A percentile compares a stretch with the other conserved stretches of the same genome.
These are phyloP conservation scores for Histomonas meleagridis DNA, from an alignment of 208 protist species.

Conservation along the genomic window DNA sequence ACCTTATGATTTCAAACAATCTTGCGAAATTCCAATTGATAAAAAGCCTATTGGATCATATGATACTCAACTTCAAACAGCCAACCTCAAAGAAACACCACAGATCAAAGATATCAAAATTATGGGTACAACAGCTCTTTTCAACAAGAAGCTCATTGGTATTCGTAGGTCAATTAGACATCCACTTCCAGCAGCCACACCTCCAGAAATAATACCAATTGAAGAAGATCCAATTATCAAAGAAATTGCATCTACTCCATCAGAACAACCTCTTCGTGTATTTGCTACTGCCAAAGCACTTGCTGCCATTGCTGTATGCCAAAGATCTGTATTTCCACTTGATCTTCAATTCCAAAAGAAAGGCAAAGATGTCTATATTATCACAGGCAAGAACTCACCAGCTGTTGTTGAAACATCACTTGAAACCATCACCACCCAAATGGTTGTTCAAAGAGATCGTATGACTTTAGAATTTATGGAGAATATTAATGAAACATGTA, in stretches of 20 bases:
- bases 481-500: neutral
- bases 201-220: neutral
- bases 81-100: neutral
- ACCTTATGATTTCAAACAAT: conserved; percentile 15
- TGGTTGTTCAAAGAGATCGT: neutral
- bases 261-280: neutral
- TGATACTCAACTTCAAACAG: neutral
- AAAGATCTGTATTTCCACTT: neutral
- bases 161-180: neutral
- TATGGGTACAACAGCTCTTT: neutral
- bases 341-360: neutral
- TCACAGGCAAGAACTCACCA: neutral
- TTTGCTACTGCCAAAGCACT: neutral
- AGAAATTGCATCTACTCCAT: neutral
- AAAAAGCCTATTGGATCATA: neutral
- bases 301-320: neutral
- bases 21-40: neutral
- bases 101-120: neutral
- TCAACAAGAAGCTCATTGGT: neutral
- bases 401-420: neutral
- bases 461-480: neutral
- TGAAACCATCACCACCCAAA: neutral
- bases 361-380: neutral
- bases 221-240: neutral
- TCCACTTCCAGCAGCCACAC: neutral